Evolutionary conservation across 352 stramenopile genomes (phyloP).

Genomic region (Globisporangium parvum): DNA sequence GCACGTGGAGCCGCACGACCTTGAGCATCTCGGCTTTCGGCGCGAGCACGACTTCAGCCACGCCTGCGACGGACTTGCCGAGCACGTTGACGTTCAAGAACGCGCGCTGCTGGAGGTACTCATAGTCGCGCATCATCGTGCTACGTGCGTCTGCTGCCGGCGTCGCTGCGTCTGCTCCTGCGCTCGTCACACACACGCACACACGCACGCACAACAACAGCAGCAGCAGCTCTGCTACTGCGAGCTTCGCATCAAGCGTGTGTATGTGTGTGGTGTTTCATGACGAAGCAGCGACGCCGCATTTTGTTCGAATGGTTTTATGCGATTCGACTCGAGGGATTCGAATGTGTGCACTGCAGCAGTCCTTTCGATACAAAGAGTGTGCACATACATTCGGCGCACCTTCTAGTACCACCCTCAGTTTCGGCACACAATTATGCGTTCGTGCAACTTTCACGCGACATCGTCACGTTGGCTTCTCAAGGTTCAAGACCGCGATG

Average conservation of each 20-base stretch:
- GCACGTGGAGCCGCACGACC: slow-evolving; percentile 66
- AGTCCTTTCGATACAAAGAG: background rate
- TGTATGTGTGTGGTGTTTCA: background rate
- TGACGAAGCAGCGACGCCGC: background rate
- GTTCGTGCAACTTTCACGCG: background rate
- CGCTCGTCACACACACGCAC: no score
- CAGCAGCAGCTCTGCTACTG: no score
- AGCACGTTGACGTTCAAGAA: slow-evolving; percentile 75
- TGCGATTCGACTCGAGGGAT: background rate
- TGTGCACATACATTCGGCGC: background rate
- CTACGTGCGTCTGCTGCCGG: background rate
- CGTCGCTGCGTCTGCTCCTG: no score
- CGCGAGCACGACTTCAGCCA: slow-evolving; percentile 68
- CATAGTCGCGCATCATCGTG: slow-evolving; percentile 77
- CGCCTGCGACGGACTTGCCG: slow-evolving; percentile 43
- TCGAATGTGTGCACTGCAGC: background rate
- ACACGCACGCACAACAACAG: no score
- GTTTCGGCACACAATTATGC: background rate
- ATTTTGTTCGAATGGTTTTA: background rate
- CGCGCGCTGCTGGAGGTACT: slow-evolving; percentile 82
- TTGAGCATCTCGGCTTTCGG: slow-evolving; percentile 45
- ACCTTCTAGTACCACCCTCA: background rate
- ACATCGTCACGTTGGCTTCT: background rate
- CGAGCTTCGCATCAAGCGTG: no score
- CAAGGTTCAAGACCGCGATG: background rate